A percentile compares a stretch with the other conserved stretches of the same genome.
Conservation (phyloP, 2,329 filamentous ascomycete species). For the Fusarium udum region DNA sequence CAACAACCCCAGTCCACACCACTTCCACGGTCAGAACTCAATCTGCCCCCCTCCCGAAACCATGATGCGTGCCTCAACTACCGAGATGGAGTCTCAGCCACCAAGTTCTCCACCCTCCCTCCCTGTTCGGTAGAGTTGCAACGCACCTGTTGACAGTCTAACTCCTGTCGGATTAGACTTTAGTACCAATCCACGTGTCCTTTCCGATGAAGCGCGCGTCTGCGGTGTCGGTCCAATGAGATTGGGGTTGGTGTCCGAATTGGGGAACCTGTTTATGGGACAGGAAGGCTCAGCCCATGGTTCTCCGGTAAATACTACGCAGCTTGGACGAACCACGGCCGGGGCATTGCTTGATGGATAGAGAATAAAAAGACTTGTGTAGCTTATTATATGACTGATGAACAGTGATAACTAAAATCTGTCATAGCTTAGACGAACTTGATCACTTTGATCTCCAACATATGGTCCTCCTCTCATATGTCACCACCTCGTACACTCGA, state of each 20-base stretch:
- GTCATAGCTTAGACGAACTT: no score
- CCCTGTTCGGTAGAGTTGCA: no score
- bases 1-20: not conserved
- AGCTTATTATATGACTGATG: no score
- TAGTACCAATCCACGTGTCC: not conserved
- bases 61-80: not conserved
- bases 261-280: not conserved
- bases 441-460: not conserved
- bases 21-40: not conserved
- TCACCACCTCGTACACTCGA: accelerated
- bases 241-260: not conserved
- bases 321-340: not conserved
- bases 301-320: not conserved
- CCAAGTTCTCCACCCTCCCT: not conserved
- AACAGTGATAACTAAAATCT: no score
- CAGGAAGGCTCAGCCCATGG: not conserved
- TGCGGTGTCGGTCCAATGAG: not conserved
- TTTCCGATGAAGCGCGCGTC: not conserved
- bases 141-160: not conserved
- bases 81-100: not conserved
- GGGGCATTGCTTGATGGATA: no score
- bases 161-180: not conserved
- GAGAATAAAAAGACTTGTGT: no score
- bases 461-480: not conserved
- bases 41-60: not conserved